Base-by-base conservation (phyloP, 2,329 filamentous ascomycete genomes). In the Calonectria montana region DNA sequence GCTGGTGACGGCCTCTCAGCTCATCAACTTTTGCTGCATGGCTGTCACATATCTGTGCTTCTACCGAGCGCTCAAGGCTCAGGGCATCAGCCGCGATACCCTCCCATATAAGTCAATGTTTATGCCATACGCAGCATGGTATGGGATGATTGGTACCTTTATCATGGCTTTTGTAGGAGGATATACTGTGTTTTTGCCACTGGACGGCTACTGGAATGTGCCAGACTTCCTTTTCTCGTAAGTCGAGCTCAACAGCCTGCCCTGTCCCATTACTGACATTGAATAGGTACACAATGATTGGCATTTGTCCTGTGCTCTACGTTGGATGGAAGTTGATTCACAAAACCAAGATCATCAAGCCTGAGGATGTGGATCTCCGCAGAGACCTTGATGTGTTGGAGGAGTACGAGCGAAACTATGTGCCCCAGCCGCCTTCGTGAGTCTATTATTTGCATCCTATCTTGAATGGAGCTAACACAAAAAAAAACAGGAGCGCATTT, bases 161-260 rank as follows among this genome's bases (percentile, higher is more conserved):
- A 81, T 93, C 74, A 95, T 96, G 91, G 89, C 91, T 0, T 91
- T 96, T 76, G 91, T 95, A 1, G 91, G 92, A 10, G 94, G 94
- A 0, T 96, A 95, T 74, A 88, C 91, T 0, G 93, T 96, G 1
- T 97, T 96, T 77, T 81, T 96, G 55, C 91, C 92, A 0, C 23
- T 83, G 1, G 79, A 83, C 0, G 86, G 88, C 0, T 87, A 88
- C 5, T 96, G 93, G 94, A 87, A 90, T 71, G 80, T 93, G 0
- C 88, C 92, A 8, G 91, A 89, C 8, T 97, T 96, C 80, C 82
- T 96, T 31, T 94, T 95, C 82, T 93, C 91, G 82, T 91, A 76
- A 85, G 88, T 84, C 23, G n/a, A 35, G 7, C n/a, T 65, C 0
- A 18, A 18, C 3, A 64, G 27, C 12, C 10, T 2, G 13, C 48